Evolutionary conservation across 192 early-diverging fungal species (phyloP).

Genomic region (Pilobolus umbonatus): DNA sequence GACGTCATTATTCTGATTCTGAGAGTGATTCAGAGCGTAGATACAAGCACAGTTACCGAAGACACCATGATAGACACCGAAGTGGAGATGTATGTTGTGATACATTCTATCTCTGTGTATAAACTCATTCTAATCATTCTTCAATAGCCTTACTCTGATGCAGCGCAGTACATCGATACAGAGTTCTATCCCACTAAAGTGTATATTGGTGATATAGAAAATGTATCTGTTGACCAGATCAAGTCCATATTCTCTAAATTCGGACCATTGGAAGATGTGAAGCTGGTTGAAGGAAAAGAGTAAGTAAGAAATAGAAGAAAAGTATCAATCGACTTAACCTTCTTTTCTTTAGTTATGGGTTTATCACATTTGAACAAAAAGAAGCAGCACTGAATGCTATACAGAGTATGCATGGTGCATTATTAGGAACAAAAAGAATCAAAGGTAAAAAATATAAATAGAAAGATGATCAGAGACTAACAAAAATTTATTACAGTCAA

Average conservation of each 20-base stretch:
- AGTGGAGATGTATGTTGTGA: conserved; percentile 9
- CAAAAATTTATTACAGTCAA: conserved; percentile 33
- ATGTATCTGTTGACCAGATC: conserved; percentile 24
- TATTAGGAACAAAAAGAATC: conserved; percentile 33
- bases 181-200: conserved; percentile 50
- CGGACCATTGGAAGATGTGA: conserved; percentile 42
- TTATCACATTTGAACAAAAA: conserved; percentile 43
- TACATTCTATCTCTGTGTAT: neutral
- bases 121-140: neutral
- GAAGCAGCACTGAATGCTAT: conserved; percentile 37
- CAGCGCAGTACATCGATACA: conserved; percentile 46
- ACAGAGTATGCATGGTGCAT: conserved; percentile 41
- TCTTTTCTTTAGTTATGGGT: conserved; percentile 44
- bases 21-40: conserved; percentile 11
- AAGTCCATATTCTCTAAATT: conserved; percentile 38
- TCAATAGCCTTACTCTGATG: conserved; percentile 37
- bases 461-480: neutral
- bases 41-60: neutral
- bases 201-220: conserved; percentile 42
- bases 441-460: conserved; percentile 19
- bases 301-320: too few relatives aligned
- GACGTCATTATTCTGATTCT: conserved; percentile 14
- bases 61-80: conserved; percentile 3
- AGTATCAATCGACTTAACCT: too few relatives aligned
- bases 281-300: conserved; percentile 48